These are phyloP conservation scores for Zygnema cylindricum DNA, from an alignment of 139 green algal genomes.

Conservation along the genomic window DNA sequence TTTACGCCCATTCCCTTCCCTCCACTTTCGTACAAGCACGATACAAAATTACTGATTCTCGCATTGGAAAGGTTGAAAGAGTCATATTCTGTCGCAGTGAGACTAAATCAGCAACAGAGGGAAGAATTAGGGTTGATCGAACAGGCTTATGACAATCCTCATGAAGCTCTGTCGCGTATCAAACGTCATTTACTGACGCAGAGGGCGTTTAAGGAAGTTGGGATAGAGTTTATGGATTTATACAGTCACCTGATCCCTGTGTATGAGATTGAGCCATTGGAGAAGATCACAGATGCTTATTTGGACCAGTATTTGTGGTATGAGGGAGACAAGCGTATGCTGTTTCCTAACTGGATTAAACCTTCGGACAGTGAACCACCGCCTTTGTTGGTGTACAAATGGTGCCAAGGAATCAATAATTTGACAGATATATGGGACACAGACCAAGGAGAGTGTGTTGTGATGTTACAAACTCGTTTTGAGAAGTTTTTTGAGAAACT, in stretches of 20 bases:
- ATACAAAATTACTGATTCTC: slow-evolving; percentile 99
- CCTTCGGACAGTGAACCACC: slow-evolving; percentile 93
- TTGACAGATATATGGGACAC: slow-evolving; percentile 94
- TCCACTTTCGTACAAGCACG: slow-evolving; percentile 99
- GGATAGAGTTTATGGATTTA: slow-evolving; percentile 97
- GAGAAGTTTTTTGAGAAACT: slow-evolving; percentile 99
- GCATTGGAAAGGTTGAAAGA: slow-evolving; percentile 98
- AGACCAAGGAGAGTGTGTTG: slow-evolving; percentile 93
- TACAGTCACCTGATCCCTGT: slow-evolving; percentile 97
- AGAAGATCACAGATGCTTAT: slow-evolving; percentile 99
- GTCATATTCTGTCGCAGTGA: slow-evolving; percentile 92
- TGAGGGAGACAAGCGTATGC: slow-evolving; percentile 93
- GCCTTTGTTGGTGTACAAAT: slow-evolving; percentile 99
- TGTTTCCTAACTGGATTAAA: slow-evolving; percentile 99
- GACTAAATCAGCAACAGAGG: slow-evolving; percentile 94
- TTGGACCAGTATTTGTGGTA: slow-evolving; percentile 94
- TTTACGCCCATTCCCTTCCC: slow-evolving; percentile 98
- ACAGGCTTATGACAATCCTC: slow-evolving; percentile 99
- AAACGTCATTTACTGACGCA: slow-evolving; percentile 99
- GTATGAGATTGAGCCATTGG: slow-evolving; percentile 98
- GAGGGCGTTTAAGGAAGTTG: slow-evolving; percentile 97
- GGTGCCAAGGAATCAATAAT: slow-evolving; percentile 85
- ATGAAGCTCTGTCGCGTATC: slow-evolving; percentile 96
- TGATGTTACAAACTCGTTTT: slow-evolving; percentile 95
- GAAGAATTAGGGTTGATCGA: slow-evolving; percentile 99